Conservation (phyloP, 306 rosid species). For the Gleditsia sinensis region DNA sequence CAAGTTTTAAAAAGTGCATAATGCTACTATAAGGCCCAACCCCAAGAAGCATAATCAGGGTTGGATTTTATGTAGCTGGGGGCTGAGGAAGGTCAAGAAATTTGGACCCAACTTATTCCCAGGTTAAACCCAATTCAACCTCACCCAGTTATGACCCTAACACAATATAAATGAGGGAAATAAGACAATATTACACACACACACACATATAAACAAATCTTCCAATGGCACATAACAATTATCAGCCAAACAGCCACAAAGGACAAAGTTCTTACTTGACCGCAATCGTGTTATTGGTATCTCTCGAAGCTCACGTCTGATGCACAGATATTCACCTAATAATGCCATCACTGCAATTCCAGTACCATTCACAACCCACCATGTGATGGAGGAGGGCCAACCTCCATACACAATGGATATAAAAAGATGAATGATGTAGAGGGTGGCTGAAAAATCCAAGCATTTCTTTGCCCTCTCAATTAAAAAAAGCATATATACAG, state of each 20-base stretch:
- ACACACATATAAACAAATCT: neutral
- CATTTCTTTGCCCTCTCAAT: conserved; percentile 79
- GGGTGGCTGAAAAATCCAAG: conserved; percentile 74
- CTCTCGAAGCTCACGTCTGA: conserved; percentile 58
- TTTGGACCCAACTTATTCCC: neutral
- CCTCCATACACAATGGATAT: conserved; percentile 72
- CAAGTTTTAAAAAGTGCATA: neutral
- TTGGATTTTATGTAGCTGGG: neutral
- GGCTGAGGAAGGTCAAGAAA: neutral
- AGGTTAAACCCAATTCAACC: neutral
- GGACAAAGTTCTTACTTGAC: conserved; percentile 54
- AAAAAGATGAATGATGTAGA: conserved; percentile 66
- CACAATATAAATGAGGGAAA: neutral
- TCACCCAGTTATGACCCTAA: neutral
- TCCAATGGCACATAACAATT: neutral
- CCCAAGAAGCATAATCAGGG: neutral
- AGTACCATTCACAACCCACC: conserved; percentile 84
- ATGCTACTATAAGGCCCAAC: neutral
- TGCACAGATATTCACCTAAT: conserved; percentile 69
- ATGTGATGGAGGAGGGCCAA: conserved; percentile 79
- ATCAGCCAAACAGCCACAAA: neutral
- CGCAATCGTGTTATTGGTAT: conserved; percentile 68
- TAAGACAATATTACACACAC: neutral
- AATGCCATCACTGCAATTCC: conserved; percentile 74
- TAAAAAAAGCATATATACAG: conserved; percentile 64